Conservation (phyloP, 768 basidiomycete genomes). For the Erythrobasidium yunnanense region DNA sequence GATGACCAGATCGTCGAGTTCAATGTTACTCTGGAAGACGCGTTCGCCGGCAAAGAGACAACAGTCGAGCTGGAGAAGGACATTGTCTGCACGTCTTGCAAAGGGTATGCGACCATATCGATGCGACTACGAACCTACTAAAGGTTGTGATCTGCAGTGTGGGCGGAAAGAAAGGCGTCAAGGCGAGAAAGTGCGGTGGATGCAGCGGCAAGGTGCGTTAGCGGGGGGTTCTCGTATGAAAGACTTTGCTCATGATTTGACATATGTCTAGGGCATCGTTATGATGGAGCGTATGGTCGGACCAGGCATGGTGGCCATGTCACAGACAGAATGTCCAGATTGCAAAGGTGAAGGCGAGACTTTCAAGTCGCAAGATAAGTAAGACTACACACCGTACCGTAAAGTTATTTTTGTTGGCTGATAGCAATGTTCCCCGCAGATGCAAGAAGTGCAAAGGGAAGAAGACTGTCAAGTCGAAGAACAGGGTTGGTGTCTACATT, state of each 20-base stretch:
- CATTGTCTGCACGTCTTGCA: conserved; percentile 63
- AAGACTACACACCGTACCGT: not conserved
- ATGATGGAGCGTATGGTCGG: not conserved
- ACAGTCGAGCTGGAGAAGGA: conserved; percentile 83
- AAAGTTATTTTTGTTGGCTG: not conserved
- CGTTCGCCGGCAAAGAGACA: conserved; percentile 80
- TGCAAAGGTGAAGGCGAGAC: conserved; percentile 19
- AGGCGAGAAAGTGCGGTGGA: conserved; percentile 64
- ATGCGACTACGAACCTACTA: not conserved
- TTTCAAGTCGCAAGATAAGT: not conserved
- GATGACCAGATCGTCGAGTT: conserved; percentile 67
- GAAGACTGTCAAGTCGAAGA: not conserved
- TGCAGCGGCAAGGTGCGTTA: conserved; percentile 67
- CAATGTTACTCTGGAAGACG: conserved; percentile 77
- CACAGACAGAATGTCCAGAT: not conserved
- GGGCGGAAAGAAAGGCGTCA: conserved; percentile 74
- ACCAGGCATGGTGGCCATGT: not conserved
- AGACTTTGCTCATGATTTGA: not conserved
- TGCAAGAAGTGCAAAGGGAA: conserved; percentile 16
- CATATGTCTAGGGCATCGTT: not conserved
- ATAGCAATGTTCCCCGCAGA: not conserved
- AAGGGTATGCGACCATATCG: conserved; percentile 51
- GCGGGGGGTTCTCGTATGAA: not conserved
- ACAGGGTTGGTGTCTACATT: not conserved
- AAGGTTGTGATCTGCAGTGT: conserved; percentile 47